Evolutionary conservation across 2,329 filamentous ascomycete species (phyloP), one percentile per base, ranked within the genome.

Genomic region (Colletotrichum karsti): DNA sequence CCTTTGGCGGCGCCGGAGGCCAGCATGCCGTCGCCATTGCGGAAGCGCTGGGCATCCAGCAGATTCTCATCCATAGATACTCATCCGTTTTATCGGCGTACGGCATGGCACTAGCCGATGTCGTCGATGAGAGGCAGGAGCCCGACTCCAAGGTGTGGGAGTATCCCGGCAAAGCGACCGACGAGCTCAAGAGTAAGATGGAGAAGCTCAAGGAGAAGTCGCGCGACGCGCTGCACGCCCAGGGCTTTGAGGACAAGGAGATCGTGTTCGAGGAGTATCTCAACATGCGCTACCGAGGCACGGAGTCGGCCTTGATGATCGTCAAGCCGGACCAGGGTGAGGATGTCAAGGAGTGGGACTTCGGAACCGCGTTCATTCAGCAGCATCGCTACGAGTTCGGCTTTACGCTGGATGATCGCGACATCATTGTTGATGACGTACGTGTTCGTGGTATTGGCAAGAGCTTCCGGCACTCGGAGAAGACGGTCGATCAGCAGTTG

Each of bases 331-430:
- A 90, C 0, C 86, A 79, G 2, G 80, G 85, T 37, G 87, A 90
- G 56, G 90, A 93, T 63, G 85, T 85, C 0, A 81, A 88, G 67
- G 87, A 91, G 8, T 97, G 93, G 92, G 92, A 91, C 1, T 98
- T 95, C 79, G 93, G 91, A 3, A 88, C 91, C 71, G 94, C 93
- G 0, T 98, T 98, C 74, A 84, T 97, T 33, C 90, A 90, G 73
- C 93, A 97, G 73, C 95, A 98, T 76, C 91, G 94, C 58, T 94
- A 96, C 75, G 95, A 98, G 76, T 98, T 98, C 75, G 94, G 94
- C 0, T 98, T 98, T 75, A 97, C 93, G 0, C 83, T 98, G 3
- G 86, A 88, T 24, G 93, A 97, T 67, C 87, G 94, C 62, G 93
- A 97, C 72, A 93, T 97, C 60, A 94, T 97, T 50, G 87, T 98